Base-by-base conservation (phyloP, 1,284 basidiomycete genomes). In the Ceratobasidium sp. region DNA sequence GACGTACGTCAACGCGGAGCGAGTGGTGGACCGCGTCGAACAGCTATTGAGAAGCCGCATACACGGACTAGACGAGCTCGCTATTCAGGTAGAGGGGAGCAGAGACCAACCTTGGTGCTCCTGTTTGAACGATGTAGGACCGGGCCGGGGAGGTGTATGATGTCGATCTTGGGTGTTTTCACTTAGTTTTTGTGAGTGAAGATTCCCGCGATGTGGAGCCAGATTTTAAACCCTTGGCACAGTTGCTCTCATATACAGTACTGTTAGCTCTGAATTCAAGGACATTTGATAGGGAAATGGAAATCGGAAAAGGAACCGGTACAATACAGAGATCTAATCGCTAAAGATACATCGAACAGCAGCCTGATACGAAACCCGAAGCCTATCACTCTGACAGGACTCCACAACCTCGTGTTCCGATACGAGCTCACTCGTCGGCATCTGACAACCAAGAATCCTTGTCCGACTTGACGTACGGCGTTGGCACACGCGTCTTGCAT, bases 1-100 rank as follows among this genome's bases (percentile, higher is more conserved):
- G 42, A 85, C 84, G 14, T 88, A 87, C 79, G 83, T 85, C 21
- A 86, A 84, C 74, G 79, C 92, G 18, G 91, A 95, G 73, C 84
- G 86, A 53, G 88, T 95, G 14, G 86, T 91, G 21, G 86, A 88
- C 78, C 84, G 87, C 30, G 94, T 97, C 7, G 88, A 95, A 77
- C 81, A 83, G 36, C 80, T 92, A 25, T 78, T 98, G 74, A 86
- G 88, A 76, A 83, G 84, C 73, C 85, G 84, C 75, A 94, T 98
- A 79, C 82, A 84, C 2, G 94, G 92, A 21, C 80, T 98, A 48
- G 89, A 91, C 73, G 94, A 97, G 80, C 79, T 98, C 72, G 92
- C 91, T 1, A 90, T 98, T 75, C 95, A 98, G 80, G 85, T 96
- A n/a, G 84, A 84, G 75, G 81, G 81, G 1, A 75, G 74, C 33